Evolutionary conservation across 2,329 filamentous ascomycete genomes (phyloP).

Genomic region (Monilinia laxa): DNA sequence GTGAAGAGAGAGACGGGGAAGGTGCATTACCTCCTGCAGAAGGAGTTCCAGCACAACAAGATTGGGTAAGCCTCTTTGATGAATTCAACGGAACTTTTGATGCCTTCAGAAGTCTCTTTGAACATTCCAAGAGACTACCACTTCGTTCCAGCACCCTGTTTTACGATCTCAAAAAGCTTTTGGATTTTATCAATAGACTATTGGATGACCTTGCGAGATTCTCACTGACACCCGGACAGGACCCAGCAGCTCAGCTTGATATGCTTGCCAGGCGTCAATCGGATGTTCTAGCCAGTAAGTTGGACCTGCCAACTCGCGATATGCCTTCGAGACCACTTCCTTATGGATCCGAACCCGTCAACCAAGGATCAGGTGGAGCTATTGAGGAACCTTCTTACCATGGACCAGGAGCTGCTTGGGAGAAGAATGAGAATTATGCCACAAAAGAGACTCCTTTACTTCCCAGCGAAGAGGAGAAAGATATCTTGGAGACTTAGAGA

Average conservation of each 20-base stretch:
- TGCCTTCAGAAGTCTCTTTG: slow-evolving; percentile 20
- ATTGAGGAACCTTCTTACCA: slow-evolving; percentile 50
- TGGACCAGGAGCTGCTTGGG: slow-evolving; percentile 52
- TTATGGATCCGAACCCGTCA: slow-evolving; percentile 54
- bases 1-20: slow-evolving; percentile 49
- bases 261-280: slow-evolving; percentile 67
- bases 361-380: slow-evolving; percentile 40
- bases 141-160: slow-evolving; percentile 8
- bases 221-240: slow-evolving; percentile 49
- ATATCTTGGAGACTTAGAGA: slow-evolving; percentile 36
- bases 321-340: slow-evolving; percentile 53
- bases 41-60: slow-evolving; percentile 81
- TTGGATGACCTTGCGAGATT: slow-evolving; percentile 17
- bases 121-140: slow-evolving; percentile 10
- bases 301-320: slow-evolving; percentile 44
- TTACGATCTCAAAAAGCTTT: slow-evolving; percentile 18
- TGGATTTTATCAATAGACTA: slow-evolving; percentile 18
- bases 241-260: slow-evolving; percentile 68
- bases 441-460: slow-evolving; percentile 42
- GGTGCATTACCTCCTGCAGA: slow-evolving; percentile 70
- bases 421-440: slow-evolving; percentile 50
- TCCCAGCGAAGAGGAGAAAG: slow-evolving; percentile 39
- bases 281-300: slow-evolving; percentile 56
- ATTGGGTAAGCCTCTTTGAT: slow-evolving; percentile 82
- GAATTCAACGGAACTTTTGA: slow-evolving; percentile 18